A percentile compares a stretch with the other conserved stretches of the same genome.
phyloP scores from a whole-genome alignment of 768 basidiomycete genomes.

The Pholiota molesta region DNA sequence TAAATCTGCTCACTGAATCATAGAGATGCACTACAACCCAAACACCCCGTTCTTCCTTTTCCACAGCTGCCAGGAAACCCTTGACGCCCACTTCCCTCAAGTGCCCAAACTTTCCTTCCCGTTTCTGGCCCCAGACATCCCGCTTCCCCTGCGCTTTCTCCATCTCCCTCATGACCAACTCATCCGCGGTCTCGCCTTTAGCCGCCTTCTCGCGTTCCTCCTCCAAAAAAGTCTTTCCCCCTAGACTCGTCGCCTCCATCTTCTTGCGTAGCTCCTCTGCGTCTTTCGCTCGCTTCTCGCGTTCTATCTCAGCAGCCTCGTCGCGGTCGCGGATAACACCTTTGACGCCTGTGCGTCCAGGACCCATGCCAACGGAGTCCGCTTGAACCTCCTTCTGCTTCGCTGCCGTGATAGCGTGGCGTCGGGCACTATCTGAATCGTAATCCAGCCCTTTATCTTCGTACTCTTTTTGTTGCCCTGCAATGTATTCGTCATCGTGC shows the following conservation, averaged over 20 bases:
- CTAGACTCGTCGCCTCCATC: slow-evolving; percentile 69
- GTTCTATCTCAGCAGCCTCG: slow-evolving; percentile 62
- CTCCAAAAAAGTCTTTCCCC: slow-evolving; percentile 76
- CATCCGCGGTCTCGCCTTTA: slow-evolving; percentile 48
- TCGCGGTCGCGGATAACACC: slow-evolving; percentile 83
- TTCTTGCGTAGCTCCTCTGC: slow-evolving; percentile 51
- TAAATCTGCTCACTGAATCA: slow-evolving; percentile 60
- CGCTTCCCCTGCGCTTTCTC: slow-evolving; percentile 35
- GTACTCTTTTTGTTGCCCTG: slow-evolving; percentile 36
- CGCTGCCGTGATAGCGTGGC: slow-evolving; percentile 36
- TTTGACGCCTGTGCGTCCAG: slow-evolving; percentile 86
- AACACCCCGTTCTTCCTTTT: slow-evolving; percentile 64
- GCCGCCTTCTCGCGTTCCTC: slow-evolving; percentile 65
- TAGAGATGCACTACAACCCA: slow-evolving; percentile 91
- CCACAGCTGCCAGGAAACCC: slow-evolving; percentile 76
- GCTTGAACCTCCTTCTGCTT: slow-evolving; percentile 32
- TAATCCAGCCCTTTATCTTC: slow-evolving; percentile 45
- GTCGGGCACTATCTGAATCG: slow-evolving; percentile 43
- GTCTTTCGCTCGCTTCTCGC: slow-evolving; percentile 55
- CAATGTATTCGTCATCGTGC: slow-evolving; percentile 50
- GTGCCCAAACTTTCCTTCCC: slow-evolving; percentile 71
- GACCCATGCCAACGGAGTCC: slow-evolving; percentile 82
- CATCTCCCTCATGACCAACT: slow-evolving; percentile 46
- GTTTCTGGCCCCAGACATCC: slow-evolving; percentile 50
- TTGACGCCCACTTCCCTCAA: slow-evolving; percentile 77